A percentile compares a stretch with the other conserved stretches of the same genome.
These are phyloP conservation scores for Exophiala oligosperma DNA, from an alignment of 2,329 filamentous ascomycete genomes.

Conservation along the genomic window DNA sequence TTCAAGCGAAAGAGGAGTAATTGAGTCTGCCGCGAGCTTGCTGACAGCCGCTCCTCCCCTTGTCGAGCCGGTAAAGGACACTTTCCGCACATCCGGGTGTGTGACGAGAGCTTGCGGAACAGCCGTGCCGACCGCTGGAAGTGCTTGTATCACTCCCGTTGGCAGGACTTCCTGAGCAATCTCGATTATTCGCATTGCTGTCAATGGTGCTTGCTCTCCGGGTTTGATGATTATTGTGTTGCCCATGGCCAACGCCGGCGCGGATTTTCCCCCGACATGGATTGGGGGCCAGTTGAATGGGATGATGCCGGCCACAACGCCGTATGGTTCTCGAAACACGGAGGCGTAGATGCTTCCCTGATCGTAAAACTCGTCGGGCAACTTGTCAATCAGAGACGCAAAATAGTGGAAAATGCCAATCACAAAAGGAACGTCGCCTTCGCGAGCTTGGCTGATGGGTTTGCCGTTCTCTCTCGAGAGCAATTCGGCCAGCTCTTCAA, in stretches of 20 bases:
- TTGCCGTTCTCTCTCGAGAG: slow-evolving; percentile 33
- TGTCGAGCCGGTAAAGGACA: slow-evolving; percentile 79
- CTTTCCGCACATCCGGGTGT: slow-evolving; percentile 69
- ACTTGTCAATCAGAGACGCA: slow-evolving; percentile 25
- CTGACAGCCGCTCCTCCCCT: slow-evolving; percentile 70
- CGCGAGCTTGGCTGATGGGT: slow-evolving; percentile 24
- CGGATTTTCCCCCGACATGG: slow-evolving; percentile 41
- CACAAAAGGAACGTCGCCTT: slow-evolving; percentile 25
- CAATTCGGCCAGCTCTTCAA: slow-evolving; percentile 27
- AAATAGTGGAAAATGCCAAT: slow-evolving; percentile 30
- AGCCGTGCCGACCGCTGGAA: slow-evolving; percentile 67
- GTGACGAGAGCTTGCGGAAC: neutral
- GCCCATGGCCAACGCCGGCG: slow-evolving; percentile 37
- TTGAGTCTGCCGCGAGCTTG: slow-evolving; percentile 64
- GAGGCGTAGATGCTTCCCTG: slow-evolving; percentile 11
- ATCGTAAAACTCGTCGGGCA: slow-evolving; percentile 15
- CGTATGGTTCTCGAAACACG: slow-evolving; percentile 14
- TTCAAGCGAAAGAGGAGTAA: slow-evolving; percentile 80
- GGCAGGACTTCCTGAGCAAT: slow-evolving; percentile 36
- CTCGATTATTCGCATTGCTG: slow-evolving; percentile 31
- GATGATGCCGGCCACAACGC: slow-evolving; percentile 49
- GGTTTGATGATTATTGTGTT: slow-evolving; percentile 40
- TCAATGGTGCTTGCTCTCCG: slow-evolving; percentile 36
- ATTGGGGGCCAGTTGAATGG: slow-evolving; percentile 57
- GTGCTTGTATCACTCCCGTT: slow-evolving; percentile 34